phyloP scores from a whole-genome alignment of 2,329 filamentous ascomycete genomes.

The Teratosphaeriaceae sp. region DNA sequence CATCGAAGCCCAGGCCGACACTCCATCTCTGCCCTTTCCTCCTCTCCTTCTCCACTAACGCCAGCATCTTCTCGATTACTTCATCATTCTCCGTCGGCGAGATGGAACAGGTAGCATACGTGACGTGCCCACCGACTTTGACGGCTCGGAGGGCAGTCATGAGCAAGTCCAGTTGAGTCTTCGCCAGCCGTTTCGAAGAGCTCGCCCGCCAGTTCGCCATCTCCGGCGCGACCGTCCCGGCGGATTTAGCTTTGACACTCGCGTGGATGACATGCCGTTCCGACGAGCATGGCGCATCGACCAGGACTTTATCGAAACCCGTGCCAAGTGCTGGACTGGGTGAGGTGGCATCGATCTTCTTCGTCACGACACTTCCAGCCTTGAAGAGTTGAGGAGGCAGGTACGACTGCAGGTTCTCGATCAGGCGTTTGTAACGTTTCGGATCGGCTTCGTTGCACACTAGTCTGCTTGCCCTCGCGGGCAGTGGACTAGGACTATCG shows the following conservation, averaged over 20 bases:
- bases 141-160: constrained; percentile 32
- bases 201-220: constrained; percentile 33
- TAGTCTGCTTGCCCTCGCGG: constrained; percentile 1
- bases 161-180: constrained; percentile 29
- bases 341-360: constrained; percentile 6
- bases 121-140: constrained; percentile 30
- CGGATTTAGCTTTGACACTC: constrained; percentile 24
- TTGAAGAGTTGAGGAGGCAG: constrained; percentile 8
- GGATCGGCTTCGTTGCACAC: constrained; percentile 12
- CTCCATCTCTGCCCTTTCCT: constrained; percentile 32
- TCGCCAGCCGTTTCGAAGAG: constrained; percentile 31
- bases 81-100: constrained; percentile 36
- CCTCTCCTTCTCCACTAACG: constrained; percentile 30
- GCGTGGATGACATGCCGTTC: constrained; percentile 36
- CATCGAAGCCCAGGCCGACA: constrained; percentile 23
- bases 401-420: constrained; percentile 10
- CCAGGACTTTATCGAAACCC: constrained; percentile 36
- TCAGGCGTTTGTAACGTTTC: constrained; percentile 9
- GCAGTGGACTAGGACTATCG: not conserved
- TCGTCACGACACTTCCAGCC: not conserved
- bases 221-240: constrained; percentile 29
- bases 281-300: constrained; percentile 38
- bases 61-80: constrained; percentile 32
- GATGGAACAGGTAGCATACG: constrained; percentile 38
- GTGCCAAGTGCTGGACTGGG: constrained; percentile 1